Conservation (phyloP, 345 rosid genomes). For the Camelina neglecta region DNA sequence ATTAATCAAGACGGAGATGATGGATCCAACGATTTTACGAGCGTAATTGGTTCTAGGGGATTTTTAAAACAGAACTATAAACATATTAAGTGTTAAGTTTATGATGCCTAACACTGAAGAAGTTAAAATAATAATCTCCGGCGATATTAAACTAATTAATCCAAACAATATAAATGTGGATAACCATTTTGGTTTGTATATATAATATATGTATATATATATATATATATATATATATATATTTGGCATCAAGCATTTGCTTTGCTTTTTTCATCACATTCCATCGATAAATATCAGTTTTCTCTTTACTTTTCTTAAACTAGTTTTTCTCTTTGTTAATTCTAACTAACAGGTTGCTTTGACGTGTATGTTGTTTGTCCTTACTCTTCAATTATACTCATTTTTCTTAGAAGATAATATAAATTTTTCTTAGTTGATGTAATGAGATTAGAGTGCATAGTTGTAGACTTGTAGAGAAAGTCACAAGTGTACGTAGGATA, state of each 20-base stretch:
- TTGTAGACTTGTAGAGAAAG: slow-evolving; percentile 3
- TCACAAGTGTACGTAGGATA: neutral
- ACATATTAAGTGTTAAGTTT: neutral
- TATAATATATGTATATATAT: too few relatives aligned
- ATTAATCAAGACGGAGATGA: too few relatives aligned
- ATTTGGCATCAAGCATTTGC: too few relatives aligned
- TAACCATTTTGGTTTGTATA: neutral
- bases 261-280: too few relatives aligned
- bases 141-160: slow-evolving; percentile 12
- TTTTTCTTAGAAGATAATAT: slow-evolving; percentile 15
- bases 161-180: slow-evolving; percentile 10
- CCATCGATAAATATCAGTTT: neutral
- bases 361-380: slow-evolving; percentile 3
- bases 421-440: slow-evolving; percentile 17
- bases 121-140: slow-evolving; percentile 16
- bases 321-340: neutral
- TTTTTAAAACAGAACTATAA: too few relatives aligned
- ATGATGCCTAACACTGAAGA: slow-evolving; percentile 19
- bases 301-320: neutral
- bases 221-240: too few relatives aligned
- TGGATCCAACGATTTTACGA: too few relatives aligned
- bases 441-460: slow-evolving; percentile 21
- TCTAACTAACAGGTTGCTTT: neutral
- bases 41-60: too few relatives aligned
- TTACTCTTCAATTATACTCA: neutral